Percentiles rank a stretch among this genome's conserved stretches.
These are phyloP conservation scores for Wickerhamomyces queroliae DNA, from an alignment of 805 yeast species.

Conservation along the genomic window DNA sequence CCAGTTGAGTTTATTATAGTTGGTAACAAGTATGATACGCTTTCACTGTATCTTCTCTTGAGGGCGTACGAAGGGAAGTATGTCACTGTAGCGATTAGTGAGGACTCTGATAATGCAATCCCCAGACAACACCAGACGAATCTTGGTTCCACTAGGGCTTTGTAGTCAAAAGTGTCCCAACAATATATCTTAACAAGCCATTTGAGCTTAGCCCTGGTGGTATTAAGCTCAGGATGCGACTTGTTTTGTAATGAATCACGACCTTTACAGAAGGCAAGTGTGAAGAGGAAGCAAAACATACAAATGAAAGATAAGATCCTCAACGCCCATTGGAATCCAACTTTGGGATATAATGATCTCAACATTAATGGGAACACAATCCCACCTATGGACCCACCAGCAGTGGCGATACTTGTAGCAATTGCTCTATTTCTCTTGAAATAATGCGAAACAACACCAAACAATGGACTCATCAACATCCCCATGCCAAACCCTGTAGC, in stretches of 20 bases:
- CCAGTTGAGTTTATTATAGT: constrained; percentile 37
- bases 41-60: constrained; percentile 33
- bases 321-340: constrained; percentile 54
- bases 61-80: constrained; percentile 47
- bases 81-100: constrained; percentile 39
- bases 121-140: constrained; percentile 39
- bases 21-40: constrained; percentile 38
- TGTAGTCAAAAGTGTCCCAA: constrained; percentile 26
- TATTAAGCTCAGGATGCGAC: constrained; percentile 11
- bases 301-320: constrained; percentile 43
- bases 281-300: constrained; percentile 28
- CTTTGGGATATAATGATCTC: constrained; percentile 35
- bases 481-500: constrained; percentile 54
- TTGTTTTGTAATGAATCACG: constrained; percentile 16
- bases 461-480: constrained; percentile 47
- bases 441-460: constrained; percentile 62
- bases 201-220: not conserved
- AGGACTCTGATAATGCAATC: constrained; percentile 40
- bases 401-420: constrained; percentile 41
- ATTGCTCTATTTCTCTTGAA: constrained; percentile 51
- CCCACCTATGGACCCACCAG: constrained; percentile 53
- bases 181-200: constrained; percentile 8
- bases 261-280: constrained; percentile 31
- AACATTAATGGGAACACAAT: constrained; percentile 48
- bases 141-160: constrained; percentile 36